Evolutionary conservation across 2,329 filamentous ascomycete species (phyloP).

Genomic region (Nemania bipapillata): DNA sequence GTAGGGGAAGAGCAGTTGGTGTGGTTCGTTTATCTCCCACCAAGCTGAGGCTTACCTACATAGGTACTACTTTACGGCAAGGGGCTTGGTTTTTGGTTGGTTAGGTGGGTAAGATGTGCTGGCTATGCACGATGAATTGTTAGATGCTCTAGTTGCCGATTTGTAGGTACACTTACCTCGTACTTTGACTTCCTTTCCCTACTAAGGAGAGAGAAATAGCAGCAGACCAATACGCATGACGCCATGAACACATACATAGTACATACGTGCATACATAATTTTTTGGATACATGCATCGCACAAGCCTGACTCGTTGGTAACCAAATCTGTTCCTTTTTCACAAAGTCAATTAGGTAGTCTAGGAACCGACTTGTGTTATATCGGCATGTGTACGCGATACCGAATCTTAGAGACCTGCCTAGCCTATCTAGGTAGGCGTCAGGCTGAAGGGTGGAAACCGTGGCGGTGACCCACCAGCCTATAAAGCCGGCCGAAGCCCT

Average conservation of each 20-base stretch:
- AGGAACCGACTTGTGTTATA: neutral
- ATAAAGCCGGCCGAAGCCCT: neutral
- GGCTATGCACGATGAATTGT: conserved; percentile 39
- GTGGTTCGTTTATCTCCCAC: conserved; percentile 7
- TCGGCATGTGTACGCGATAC: neutral
- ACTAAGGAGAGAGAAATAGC: neutral
- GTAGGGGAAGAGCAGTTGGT: neutral
- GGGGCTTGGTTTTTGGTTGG: conserved; percentile 20
- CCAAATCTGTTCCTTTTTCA: neutral
- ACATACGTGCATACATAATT: no score
- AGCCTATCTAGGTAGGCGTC: neutral
- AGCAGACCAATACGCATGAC: neutral
- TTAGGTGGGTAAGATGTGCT: conserved; percentile 19
- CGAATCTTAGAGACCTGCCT: neutral
- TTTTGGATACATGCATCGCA: neutral
- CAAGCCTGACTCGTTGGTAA: neutral
- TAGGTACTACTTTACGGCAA: neutral
- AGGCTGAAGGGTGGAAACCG: neutral
- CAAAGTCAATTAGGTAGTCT: neutral
- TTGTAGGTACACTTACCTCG: neutral
- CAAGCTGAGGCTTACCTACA: neutral
- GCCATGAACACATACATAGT: neutral
- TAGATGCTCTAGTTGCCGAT: conserved; percentile 6
- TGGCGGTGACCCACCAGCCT: neutral
- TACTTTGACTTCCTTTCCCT: neutral